Percentiles rank a stretch among this genome's conserved stretches.
Evolutionary conservation across 2,329 filamentous ascomycete genomes (phyloP).

Genomic region (Exophiala bonariae): DNA sequence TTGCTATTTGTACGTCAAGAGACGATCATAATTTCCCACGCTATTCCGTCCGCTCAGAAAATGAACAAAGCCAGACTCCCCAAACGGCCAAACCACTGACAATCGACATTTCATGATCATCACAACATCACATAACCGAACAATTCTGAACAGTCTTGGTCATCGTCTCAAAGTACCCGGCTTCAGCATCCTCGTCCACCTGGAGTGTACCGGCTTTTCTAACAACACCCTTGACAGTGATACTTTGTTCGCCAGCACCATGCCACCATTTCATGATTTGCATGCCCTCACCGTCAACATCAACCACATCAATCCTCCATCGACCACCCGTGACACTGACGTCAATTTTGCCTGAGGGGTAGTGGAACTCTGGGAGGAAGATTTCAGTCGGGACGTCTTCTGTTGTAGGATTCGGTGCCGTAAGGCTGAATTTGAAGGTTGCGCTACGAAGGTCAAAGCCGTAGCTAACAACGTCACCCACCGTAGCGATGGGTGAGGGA

Average conservation of each 20-base stretch:
- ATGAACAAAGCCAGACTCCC: neutral
- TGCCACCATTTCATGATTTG: conserved; percentile 94
- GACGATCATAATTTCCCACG: neutral
- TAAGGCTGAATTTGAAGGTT: conserved; percentile 71
- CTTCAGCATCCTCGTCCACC: conserved; percentile 32
- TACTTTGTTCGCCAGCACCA: conserved; percentile 74
- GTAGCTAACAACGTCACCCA: conserved; percentile 69
- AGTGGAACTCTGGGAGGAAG: conserved; percentile 89
- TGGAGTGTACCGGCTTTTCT: conserved; percentile 49
- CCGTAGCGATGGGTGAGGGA: conserved; percentile 74
- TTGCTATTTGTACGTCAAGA: neutral
- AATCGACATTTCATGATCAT: neutral
- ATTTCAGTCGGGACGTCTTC: conserved; percentile 74
- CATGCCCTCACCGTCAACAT: conserved; percentile 66
- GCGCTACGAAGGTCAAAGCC: conserved; percentile 82
- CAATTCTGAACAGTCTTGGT: conserved; percentile 49
- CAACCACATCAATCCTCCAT: conserved; percentile 79
- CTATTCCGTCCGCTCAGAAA: neutral
- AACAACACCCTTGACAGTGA: conserved; percentile 74
- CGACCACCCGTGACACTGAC: conserved; percentile 82
- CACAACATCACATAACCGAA: conserved; percentile 35
- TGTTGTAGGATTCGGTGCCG: conserved; percentile 58
- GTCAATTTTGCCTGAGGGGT: conserved; percentile 69
- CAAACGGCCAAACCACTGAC: neutral
- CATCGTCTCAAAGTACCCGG: conserved; percentile 28